Evolutionary conservation across 257 asterid genomes (phyloP), one percentile per base, ranked within the genome.

Genomic region (Lavandula angustifolia): DNA sequence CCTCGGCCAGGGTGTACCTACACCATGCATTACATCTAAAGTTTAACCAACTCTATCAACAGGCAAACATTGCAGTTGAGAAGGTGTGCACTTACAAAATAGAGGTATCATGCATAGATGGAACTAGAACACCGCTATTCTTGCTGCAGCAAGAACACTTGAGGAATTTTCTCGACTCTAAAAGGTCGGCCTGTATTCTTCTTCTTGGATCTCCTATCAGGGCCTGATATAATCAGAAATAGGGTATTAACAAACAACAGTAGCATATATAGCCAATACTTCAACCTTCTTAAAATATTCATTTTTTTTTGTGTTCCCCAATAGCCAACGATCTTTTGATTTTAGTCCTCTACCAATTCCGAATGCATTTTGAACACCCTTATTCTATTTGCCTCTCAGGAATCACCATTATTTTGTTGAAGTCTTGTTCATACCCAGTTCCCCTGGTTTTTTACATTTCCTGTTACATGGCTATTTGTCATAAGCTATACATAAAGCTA

Each of bases 131-230:
- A 41, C 77, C 76, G 4, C 72, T 77, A 58, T 56, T 80, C 65
- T 73, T 83, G 79, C 82, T 77, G 85, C 99, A 89, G 80, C 97
- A 94, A 62, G 78, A 70, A 75, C 95, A 90, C 79, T 83, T 79
- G 52, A 90, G 91, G 73, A 82, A 65, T 54, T 79, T 83, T 72
- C 62, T 73, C 32, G 85, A 87, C 70, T 94, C 95, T 68, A 90
- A 54, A 52, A 94, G 96, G 77, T 94, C 99, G 46, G 79, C 60
- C 69, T 94, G 99, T 62, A 90, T 82, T 82, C 91, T 83, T 87
- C 88, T 87, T 70, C 99, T 82, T 34, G 99, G 99, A 70, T 94
- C 96, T 63, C 99, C 99, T 57, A 81, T 73, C 90, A 94, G 81
- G 42, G 95, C 98, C 97, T 92, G 68, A 31, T 1, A 50, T 40